These are phyloP conservation scores for Penicillium nordicum DNA, from an alignment of 2,329 filamentous ascomycete species.

Conservation along the genomic window DNA sequence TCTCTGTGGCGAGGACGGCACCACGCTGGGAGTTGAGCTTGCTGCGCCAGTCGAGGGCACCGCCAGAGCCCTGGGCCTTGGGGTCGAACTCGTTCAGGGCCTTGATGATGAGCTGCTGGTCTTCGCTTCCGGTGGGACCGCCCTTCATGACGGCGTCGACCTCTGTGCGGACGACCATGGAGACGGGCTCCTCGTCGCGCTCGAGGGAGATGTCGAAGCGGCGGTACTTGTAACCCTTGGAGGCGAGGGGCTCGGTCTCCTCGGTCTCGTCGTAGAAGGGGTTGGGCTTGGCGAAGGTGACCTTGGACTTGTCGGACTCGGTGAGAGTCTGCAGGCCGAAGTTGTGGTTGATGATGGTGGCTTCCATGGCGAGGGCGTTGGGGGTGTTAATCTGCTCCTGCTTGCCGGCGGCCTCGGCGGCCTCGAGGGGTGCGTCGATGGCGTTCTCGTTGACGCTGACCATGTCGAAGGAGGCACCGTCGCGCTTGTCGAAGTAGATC, in stretches of 20 bases:
- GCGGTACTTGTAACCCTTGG: conserved; percentile 98
- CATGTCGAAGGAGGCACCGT: conserved; percentile 91
- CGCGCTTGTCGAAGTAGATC: conserved; percentile 98
- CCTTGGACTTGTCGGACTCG: conserved; percentile 74
- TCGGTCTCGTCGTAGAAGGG: conserved; percentile 95
- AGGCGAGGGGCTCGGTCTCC: conserved; percentile 88
- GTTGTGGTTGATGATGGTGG: conserved; percentile 99
- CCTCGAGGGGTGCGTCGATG: conserved; percentile 86
- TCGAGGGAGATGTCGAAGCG: conserved; percentile 93
- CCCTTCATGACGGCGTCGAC: conserved; percentile 92
- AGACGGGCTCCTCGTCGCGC: conserved; percentile 83
- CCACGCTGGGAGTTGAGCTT: conserved; percentile 93
- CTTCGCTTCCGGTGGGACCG: conserved; percentile 79
- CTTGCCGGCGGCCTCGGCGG: conserved; percentile 66
- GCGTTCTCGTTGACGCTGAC: conserved; percentile 99
- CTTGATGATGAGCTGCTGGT: conserved; percentile 89
- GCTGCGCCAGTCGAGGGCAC: conserved; percentile 92
- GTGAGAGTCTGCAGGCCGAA: conserved; percentile 93
- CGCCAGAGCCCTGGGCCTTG: conserved; percentile 93
- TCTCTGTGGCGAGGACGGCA: conserved; percentile 96
- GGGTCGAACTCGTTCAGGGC: conserved; percentile 98
- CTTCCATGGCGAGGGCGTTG: conserved; percentile 87
- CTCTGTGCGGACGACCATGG: conserved; percentile 91
- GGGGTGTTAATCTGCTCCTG: conserved; percentile 95
- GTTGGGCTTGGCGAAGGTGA: conserved; percentile 82